Conservation (phyloP, 202 grass and related monocot species). For the Sporobolus alterniflorus region DNA sequence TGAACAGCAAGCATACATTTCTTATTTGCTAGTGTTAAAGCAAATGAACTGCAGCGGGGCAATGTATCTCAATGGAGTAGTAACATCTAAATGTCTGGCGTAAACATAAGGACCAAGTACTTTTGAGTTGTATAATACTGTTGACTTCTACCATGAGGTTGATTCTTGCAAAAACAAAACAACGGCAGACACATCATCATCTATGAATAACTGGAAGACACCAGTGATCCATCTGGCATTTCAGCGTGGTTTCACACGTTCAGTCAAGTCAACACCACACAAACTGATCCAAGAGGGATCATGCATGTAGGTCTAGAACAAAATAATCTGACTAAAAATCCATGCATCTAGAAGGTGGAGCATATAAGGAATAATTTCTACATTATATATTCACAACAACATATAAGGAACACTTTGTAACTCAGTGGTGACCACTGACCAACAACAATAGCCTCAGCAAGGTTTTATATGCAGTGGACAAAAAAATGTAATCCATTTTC, state of each 20-base stretch:
- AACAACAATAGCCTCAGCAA: too few relatives aligned
- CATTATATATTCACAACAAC: background rate
- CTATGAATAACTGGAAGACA: constrained; percentile 26
- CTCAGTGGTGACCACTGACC: too few relatives aligned
- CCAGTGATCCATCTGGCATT: constrained; percentile 1
- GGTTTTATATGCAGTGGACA: too few relatives aligned
- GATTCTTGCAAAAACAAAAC: constrained; percentile 41
- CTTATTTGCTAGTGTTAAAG: background rate
- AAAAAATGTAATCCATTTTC: too few relatives aligned
- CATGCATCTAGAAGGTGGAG: constrained; percentile 23
- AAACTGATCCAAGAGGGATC: constrained; percentile 21
- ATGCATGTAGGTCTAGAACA: background rate
- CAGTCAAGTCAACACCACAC: constrained; percentile 37
- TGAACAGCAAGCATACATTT: constrained; percentile 1
- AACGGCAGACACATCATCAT: constrained; percentile 35
- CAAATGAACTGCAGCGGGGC: background rate
- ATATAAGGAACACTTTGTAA: too few relatives aligned
- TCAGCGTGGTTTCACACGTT: constrained; percentile 36
- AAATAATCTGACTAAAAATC: constrained; percentile 11
- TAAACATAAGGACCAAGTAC: background rate
- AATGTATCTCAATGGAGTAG: too few relatives aligned
- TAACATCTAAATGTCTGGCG: too few relatives aligned
- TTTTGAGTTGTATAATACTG: constrained; percentile 4
- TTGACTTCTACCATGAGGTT: background rate
- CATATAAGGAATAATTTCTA: background rate